Evolutionary conservation across 2,329 filamentous ascomycete genomes (phyloP).

Genomic region (Trichoderma breve): DNA sequence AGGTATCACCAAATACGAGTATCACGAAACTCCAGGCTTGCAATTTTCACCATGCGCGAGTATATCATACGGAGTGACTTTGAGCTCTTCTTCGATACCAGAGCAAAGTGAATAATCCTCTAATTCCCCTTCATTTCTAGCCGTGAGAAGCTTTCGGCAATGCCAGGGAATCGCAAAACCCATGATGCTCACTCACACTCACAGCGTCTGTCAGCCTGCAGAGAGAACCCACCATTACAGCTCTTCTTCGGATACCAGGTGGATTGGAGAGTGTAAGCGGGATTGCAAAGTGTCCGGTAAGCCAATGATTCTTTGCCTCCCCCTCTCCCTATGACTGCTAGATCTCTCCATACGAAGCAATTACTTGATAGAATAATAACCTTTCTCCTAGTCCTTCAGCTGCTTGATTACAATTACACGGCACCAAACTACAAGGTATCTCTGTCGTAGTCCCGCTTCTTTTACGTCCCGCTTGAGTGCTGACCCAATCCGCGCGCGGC

Average conservation of each 20-base stretch:
- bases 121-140: neutral
- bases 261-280: neutral
- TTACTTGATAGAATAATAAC: neutral
- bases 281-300: neutral
- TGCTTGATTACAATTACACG: neutral
- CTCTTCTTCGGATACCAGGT: neutral
- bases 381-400: neutral
- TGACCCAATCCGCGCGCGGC: slow-evolving; percentile 13
- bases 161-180: neutral
- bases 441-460: neutral
- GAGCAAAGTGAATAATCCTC: neutral
- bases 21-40: neutral
- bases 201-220: neutral
- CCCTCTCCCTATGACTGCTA: neutral
- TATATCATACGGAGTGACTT: neutral
- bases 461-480: neutral
- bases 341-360: neutral
- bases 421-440: neutral
- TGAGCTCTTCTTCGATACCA: neutral
- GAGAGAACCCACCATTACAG: neutral
- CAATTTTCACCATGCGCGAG: neutral
- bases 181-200: neutral
- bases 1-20: neutral
- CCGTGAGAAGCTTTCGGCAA: neutral
- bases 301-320: neutral